Conservation (phyloP, 257 asterid genomes). For the Linaria vulgaris region DNA sequence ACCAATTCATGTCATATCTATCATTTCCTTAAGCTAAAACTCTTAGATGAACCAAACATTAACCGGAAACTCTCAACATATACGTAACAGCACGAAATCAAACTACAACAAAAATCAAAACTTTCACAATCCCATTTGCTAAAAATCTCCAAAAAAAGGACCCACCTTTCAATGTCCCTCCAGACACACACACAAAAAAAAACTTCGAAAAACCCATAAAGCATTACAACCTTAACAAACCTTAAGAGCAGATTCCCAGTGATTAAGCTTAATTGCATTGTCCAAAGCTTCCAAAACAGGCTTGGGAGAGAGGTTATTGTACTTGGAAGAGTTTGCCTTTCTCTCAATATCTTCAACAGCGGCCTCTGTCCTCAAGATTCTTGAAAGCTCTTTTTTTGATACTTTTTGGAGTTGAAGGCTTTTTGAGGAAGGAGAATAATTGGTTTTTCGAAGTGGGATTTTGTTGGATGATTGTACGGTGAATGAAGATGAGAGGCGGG, state of each 20-base stretch:
- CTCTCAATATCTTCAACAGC: slow-evolving; percentile 64
- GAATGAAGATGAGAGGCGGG: slow-evolving; percentile 31
- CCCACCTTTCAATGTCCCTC: neutral
- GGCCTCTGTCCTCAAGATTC: slow-evolving; percentile 69
- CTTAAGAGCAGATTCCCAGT: slow-evolving; percentile 93
- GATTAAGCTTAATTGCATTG: slow-evolving; percentile 59
- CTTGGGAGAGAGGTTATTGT: slow-evolving; percentile 75
- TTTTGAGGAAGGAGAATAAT: slow-evolving; percentile 27
- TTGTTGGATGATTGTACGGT: slow-evolving; percentile 34
- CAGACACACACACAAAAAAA: neutral
- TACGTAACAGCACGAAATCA: neutral
- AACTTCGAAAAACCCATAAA: neutral
- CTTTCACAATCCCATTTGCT: slow-evolving; percentile 16
- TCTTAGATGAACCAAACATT: no score
- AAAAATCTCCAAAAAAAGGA: slow-evolving; percentile 9
- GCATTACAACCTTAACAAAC: slow-evolving; percentile 32
- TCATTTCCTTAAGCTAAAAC: no score
- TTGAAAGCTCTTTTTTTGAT: slow-evolving; percentile 63
- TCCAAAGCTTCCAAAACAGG: slow-evolving; percentile 77
- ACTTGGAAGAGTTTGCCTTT: slow-evolving; percentile 72
- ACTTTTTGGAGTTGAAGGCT: slow-evolving; percentile 42
- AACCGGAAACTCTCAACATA: neutral
- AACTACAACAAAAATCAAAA: neutral
- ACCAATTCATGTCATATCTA: no score
- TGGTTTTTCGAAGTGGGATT: slow-evolving; percentile 29